Evolutionary conservation across 345 rosid genomes (phyloP), one percentile per base, ranked within the genome.

Genomic region (Trapa bicornis): DNA sequence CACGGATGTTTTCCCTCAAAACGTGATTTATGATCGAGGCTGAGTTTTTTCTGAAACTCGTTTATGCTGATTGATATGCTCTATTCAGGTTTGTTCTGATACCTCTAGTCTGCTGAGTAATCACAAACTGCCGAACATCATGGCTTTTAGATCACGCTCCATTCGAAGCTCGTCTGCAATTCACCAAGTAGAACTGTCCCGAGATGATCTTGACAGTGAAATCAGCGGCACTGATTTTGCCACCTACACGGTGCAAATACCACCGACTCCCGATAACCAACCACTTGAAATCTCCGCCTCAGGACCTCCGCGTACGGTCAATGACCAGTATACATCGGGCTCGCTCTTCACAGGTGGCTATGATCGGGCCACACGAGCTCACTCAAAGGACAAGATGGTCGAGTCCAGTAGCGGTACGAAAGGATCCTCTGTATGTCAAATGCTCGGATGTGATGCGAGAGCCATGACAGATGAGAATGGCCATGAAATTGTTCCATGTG

Each of bases 191-290:
- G 78, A 76, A 11, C 67, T 58, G 65, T 82, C 85, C 13, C 67
- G 70, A 14, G 85, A 78, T 5, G 88, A 83, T 67, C 66, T 72
- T 7, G 83, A 80, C n/a, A 82, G 82, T 64, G 90, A 86, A 38
- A 57, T 76, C 32, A 73, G 81, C 65, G 72, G 75, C 13, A 62
- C 48, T 5, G 88, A 85, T 13, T 78, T 57, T 61, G 64, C 72
- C 0, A 73, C 61, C 2, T 91, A 88, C 79, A 75, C 78, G 1
- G 87, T 91, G 65, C 74, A 76, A 0, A 52, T 91, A 7, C 92
- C 91, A 2, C 77, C 69, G 39, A 88, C 97, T 3, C 97, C 97
- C 0, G 92, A 91, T 70, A 80, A 88, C 67, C 82, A 71, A 37
- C 67, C 81, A 1, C 47, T 42, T 32, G 71, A 74, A 9, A 39